Conservation (phyloP, 2,329 filamentous ascomycete genomes). For the Aureobasidium subglaciale region DNA sequence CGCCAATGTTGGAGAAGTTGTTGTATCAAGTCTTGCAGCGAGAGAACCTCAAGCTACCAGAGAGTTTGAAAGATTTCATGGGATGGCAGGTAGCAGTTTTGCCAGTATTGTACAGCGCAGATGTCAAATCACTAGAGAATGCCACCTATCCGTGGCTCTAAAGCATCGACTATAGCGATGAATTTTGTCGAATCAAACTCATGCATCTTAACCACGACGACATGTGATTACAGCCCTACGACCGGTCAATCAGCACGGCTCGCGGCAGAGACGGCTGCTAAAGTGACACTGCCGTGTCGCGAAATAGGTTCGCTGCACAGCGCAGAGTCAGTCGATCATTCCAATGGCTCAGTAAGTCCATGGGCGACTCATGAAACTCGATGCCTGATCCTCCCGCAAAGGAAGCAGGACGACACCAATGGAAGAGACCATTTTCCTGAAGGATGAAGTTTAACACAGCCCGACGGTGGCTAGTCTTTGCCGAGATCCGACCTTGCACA, state of each 20-base stretch:
- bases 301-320: neutral
- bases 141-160: neutral
- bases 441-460: neutral
- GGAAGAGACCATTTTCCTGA: neutral
- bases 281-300: neutral
- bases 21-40: slow-evolving; percentile 1
- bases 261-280: neutral
- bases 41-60: slow-evolving; percentile 13
- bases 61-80: slow-evolving; percentile 7
- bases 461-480: neutral
- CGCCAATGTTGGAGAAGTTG: slow-evolving; percentile 9
- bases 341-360: neutral
- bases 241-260: slow-evolving; percentile 5
- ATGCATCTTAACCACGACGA: neutral
- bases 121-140: neutral
- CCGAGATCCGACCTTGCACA: neutral
- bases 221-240: neutral
- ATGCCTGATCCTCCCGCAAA: neutral
- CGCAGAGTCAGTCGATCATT: neutral
- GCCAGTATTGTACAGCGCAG: neutral
- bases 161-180: no score
- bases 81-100: slow-evolving; percentile 16
- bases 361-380: neutral
- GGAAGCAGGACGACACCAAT: neutral
- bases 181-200: no score